Evolutionary conservation across 768 basidiomycete genomes (phyloP), one percentile per base, ranked within the genome.

Genomic region (Boletellus emodensis): DNA sequence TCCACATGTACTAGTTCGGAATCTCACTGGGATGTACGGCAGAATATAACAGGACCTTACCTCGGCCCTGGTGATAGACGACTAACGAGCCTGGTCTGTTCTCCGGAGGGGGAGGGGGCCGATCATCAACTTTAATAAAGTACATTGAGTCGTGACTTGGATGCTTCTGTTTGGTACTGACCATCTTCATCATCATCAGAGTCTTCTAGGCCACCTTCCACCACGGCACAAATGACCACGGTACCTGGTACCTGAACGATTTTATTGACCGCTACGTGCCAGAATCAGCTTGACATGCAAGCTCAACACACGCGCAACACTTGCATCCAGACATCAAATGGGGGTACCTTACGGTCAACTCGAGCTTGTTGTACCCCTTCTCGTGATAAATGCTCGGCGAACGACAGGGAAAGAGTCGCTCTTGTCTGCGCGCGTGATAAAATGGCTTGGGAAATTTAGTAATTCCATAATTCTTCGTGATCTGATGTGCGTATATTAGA

Each of bases 11-110:
- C 64, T 67, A 22, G 42, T 24, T 52, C 26, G 22, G 33, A 38
- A 22, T 38, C 17, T 63, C 28, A 51, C 24, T 39, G 20, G 13
- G 42, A 22, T 36, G 32, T 15, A 30, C 3, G 8, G 8, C 36
- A 18, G 18, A 33, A 30, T 12, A 14, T 39, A 15, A 38, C 20
- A 17, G 53, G 37, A 20, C 54, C 49, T 30, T 62, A 60, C 65
- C 55, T 48, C 45, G 56, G 3, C 67, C 72, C 15, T 62, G 60
- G 24, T 64, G 65, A 60, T 73, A 73, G 0, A 75, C 72, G 32
- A 75, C 70, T 40, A 82, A 55, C 1, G 78, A 75, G 1, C 81
- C 81, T 8, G 65, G 54, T 43, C 61, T 68, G 52, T 82, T 83
- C 46, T 80, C 75, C 4, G 73, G 69, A 56, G 72, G 69, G 49